Conservation (phyloP, 768 basidiomycete species). For the Psilocybe cubensis region DNA sequence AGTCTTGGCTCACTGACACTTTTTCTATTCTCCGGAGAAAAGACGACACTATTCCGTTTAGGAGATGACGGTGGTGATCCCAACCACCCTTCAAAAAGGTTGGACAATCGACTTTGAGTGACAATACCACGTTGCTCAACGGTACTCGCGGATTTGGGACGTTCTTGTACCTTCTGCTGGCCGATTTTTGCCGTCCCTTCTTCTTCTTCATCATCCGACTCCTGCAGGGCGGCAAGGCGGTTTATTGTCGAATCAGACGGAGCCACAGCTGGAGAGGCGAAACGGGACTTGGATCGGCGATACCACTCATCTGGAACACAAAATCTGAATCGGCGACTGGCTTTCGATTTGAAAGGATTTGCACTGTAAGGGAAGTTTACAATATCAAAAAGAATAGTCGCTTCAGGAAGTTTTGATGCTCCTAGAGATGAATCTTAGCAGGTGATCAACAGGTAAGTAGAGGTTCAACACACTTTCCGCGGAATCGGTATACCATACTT, state of each 20-base stretch:
- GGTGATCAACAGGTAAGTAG: neutral
- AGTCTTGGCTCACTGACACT: conserved; percentile 76
- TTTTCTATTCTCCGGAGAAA: conserved; percentile 47
- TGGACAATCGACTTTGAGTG: conserved; percentile 65
- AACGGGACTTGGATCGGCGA: conserved; percentile 64
- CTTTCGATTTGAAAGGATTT: conserved; percentile 45
- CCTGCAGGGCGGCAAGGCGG: conserved; percentile 51
- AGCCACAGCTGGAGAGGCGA: conserved; percentile 47
- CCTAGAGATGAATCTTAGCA: conserved; percentile 31
- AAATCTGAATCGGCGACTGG: conserved; percentile 55
- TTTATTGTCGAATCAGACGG: conserved; percentile 57
- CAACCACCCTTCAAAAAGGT: conserved; percentile 70
- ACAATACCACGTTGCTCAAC: conserved; percentile 57
- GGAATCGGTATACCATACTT: conserved; percentile 58
- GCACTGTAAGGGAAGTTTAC: conserved; percentile 40
- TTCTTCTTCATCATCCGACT: conserved; percentile 46
- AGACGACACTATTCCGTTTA: conserved; percentile 34
- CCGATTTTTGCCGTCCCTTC: conserved; percentile 67
- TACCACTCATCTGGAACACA: conserved; percentile 85
- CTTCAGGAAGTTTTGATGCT: conserved; percentile 45
- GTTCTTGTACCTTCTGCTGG: conserved; percentile 20
- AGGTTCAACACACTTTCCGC: conserved; percentile 51
- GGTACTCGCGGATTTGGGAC: conserved; percentile 22
- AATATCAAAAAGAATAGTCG: conserved; percentile 46
- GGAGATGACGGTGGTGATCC: conserved; percentile 46